Base-by-base conservation (phyloP, 495 filamentous ascomycete genomes). In the Aspergillus coremiiformis region DNA sequence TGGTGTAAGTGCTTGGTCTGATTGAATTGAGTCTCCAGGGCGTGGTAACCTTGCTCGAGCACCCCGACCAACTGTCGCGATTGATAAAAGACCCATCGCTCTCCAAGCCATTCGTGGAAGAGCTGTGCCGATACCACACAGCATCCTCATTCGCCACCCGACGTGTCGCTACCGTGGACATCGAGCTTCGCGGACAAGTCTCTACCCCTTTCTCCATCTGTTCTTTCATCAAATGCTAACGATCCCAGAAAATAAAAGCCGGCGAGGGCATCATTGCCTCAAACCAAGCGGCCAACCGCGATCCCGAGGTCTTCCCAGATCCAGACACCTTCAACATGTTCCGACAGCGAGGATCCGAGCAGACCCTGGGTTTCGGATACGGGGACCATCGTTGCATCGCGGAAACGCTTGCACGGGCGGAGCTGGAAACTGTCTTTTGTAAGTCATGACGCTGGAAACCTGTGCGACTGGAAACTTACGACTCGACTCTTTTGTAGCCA, bases 181-280 rank as follows among this genome's bases (percentile, higher is more conserved):
- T 48, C 32, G 21, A 17, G 17, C 24, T 48, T 48, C 4, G 45
- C 8, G 45, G 15, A 15, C 26, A 48, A 26, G 45, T 48, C 15
- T 0, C 24, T 2, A 27, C 8, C 24, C 24, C 26, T 15, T 22
- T 20, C 4, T 8, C 26, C 29, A 29, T 27, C 30, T 9, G 26
- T 27, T 6, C 11, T 1, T 2, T n/a, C 10, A 8, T n/a, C 22
- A 20, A 19, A 23, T 12, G 24, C 15, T n/a, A 17, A 14, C 26
- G 3, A 35, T 10, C n/a, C 24, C 29, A 48, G 45, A 21, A 10
- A 3, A 48, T 48, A 3, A 32, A 33, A 48, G 45, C 45, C 14
- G 45, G 45, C 45, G 45, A 48, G 15, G 45, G 45, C 19, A 48
- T 48, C 1, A 48, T 48, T 17, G 45, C 45, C 45, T 48, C 45